Evolutionary conservation across 2,329 filamentous ascomycete species (phyloP).

Genomic region (Exophiala phaeomuriformis): DNA sequence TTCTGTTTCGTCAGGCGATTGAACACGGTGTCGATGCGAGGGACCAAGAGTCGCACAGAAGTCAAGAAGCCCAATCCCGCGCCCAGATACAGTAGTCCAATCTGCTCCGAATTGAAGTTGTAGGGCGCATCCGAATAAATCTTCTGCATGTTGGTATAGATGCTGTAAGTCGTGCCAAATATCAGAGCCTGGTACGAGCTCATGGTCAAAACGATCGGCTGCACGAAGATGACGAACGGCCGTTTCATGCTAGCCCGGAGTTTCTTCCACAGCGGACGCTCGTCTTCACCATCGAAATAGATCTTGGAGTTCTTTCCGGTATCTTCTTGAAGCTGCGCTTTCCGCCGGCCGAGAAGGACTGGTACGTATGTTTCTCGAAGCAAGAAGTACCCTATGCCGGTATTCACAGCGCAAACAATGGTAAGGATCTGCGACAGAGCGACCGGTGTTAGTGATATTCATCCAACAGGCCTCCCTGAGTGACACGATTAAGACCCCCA

Average conservation of each 20-base stretch:
- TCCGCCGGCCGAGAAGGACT: slow-evolving; percentile 49
- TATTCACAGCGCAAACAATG: slow-evolving; percentile 41
- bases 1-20: slow-evolving; percentile 27
- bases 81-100: slow-evolving; percentile 54
- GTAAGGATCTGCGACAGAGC: slow-evolving; percentile 39
- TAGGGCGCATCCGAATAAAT: slow-evolving; percentile 45
- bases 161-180: slow-evolving; percentile 54
- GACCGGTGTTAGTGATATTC: slow-evolving; percentile 19
- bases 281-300: slow-evolving; percentile 20
- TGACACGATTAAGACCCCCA: too few species aligned
- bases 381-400: slow-evolving; percentile 51
- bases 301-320: slow-evolving; percentile 11
- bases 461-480: not conserved
- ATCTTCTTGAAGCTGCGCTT: slow-evolving; percentile 44
- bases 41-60: slow-evolving; percentile 41
- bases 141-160: slow-evolving; percentile 53
- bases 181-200: slow-evolving; percentile 48
- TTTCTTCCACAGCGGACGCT: slow-evolving; percentile 23
- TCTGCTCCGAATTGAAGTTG: slow-evolving; percentile 46
- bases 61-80: slow-evolving; percentile 52
- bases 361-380: slow-evolving; percentile 56
- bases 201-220: slow-evolving; percentile 52
- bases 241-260: slow-evolving; percentile 40
- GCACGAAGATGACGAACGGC: slow-evolving; percentile 48
- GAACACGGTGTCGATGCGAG: slow-evolving; percentile 40